A percentile compares a stretch with the other conserved stretches of the same genome.
phyloP scores from a whole-genome alignment of 805 yeast genomes.

The Brettanomyces sp. region DNA sequence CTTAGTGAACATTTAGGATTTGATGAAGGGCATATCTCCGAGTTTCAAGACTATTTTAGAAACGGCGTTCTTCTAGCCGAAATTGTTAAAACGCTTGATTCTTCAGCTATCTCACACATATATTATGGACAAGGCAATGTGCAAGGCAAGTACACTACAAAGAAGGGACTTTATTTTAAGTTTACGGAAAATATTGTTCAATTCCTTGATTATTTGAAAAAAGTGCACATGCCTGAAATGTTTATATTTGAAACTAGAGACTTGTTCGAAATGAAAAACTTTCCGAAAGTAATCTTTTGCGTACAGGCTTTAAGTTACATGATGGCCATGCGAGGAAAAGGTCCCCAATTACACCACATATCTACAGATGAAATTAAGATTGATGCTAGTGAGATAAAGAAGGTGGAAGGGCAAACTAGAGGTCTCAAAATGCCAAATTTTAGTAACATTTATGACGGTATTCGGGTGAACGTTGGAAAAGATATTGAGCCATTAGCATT shows the following conservation, averaged over 20 bases:
- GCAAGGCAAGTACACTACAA: slow-evolving; percentile 19
- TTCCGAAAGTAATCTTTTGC: slow-evolving; percentile 91
- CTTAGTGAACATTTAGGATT: slow-evolving; percentile 18
- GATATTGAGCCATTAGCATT: slow-evolving; percentile 14
- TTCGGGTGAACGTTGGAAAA: slow-evolving; percentile 23
- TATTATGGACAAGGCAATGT: slow-evolving; percentile 32
- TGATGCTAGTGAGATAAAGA: slow-evolving; percentile 55
- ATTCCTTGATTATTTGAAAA: slow-evolving; percentile 63
- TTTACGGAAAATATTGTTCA: slow-evolving; percentile 89
- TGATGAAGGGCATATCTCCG: slow-evolving; percentile 31
- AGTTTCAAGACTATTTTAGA: slow-evolving; percentile 53
- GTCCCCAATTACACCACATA: slow-evolving; percentile 53
- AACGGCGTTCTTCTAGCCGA: slow-evolving; percentile 85
- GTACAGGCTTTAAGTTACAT: slow-evolving; percentile 80
- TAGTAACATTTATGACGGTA: slow-evolving; percentile 29
- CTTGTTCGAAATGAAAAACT: slow-evolving; percentile 80
- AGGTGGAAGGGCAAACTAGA: slow-evolving; percentile 58
- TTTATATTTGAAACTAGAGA: slow-evolving; percentile 90
- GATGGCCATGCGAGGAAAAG: slow-evolving; percentile 46
- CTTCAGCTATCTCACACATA: slow-evolving; percentile 50
- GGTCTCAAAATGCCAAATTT: slow-evolving; percentile 76
- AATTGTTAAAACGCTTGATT: slow-evolving; percentile 62
- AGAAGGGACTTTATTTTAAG: slow-evolving; percentile 55
- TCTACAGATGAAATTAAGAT: slow-evolving; percentile 52
- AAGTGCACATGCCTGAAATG: slow-evolving; percentile 71